Evolutionary conservation across 2,329 filamentous ascomycete genomes (phyloP).

Genomic region (Aspergillus sp.): DNA sequence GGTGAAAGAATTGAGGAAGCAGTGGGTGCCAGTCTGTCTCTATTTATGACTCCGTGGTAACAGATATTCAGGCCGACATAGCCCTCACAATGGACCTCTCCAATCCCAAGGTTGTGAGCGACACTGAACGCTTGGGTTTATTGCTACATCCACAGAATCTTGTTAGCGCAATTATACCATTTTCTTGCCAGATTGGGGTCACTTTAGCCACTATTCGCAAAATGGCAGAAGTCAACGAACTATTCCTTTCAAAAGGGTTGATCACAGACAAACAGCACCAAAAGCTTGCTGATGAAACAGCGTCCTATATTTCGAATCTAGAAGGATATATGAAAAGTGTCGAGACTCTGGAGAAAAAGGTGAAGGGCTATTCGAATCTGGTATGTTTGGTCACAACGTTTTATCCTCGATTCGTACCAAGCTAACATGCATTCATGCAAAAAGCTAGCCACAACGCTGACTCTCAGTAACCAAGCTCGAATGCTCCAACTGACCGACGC

Average conservation of each 20-base stretch:
- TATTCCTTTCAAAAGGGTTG: not conserved
- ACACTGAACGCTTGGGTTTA: not conserved
- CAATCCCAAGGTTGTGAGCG: not conserved
- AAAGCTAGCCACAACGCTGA: slow-evolving; percentile 17
- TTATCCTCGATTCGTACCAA: not conserved
- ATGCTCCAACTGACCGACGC: slow-evolving; percentile 19
- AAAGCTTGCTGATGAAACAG: not conserved
- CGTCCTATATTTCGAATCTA: slow-evolving; percentile 10
- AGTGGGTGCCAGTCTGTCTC: not conserved
- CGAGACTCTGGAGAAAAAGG: slow-evolving; percentile 15
- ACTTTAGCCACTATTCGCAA: slow-evolving; percentile 10
- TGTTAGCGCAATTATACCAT: slow-evolving; percentile 6
- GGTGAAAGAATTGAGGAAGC: slow-evolving; percentile 15
- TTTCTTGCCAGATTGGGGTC: slow-evolving; percentile 9
- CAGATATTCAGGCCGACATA: slow-evolving; percentile 12
- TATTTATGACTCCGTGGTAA: not conserved
- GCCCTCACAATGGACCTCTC: slow-evolving; percentile 15
- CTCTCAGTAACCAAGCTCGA: slow-evolving; percentile 10
- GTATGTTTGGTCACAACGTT: not conserved
- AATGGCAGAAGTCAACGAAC: slow-evolving; percentile 10
- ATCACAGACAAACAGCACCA: not conserved
- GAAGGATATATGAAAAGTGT: slow-evolving; percentile 17
- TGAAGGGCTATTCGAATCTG: slow-evolving; percentile 18
- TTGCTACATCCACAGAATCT: slow-evolving; percentile 16
- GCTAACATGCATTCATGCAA: not conserved